Evolutionary conservation across 2,329 filamentous ascomycete species (phyloP).

Genomic region (Immersiporthe knoxdaviesiana): DNA sequence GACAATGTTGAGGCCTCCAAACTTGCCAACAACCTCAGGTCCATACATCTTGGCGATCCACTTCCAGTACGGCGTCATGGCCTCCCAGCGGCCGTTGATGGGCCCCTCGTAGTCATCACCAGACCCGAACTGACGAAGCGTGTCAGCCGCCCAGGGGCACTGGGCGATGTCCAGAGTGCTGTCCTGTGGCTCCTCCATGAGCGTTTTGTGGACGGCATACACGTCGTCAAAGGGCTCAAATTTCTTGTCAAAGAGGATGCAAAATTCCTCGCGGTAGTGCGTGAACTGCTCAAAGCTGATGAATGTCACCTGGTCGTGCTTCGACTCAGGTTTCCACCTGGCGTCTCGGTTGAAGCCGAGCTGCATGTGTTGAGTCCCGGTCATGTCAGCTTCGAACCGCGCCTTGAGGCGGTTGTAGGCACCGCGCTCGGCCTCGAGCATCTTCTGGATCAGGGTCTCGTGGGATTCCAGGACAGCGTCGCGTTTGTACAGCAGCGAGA

Average conservation of each 20-base stretch:
- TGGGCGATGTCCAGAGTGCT: slow-evolving; percentile 35
- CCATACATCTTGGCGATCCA: slow-evolving; percentile 53
- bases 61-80: slow-evolving; percentile 49
- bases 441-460: slow-evolving; percentile 37
- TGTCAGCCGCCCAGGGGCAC: slow-evolving; percentile 32
- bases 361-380: background rate
- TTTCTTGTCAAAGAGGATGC: slow-evolving; percentile 33
- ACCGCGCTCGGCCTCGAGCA: slow-evolving; percentile 41
- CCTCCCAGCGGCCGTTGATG: slow-evolving; percentile 35
- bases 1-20: slow-evolving; percentile 50
- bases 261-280: slow-evolving; percentile 46
- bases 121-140: slow-evolving; percentile 22
- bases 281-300: slow-evolving; percentile 50
- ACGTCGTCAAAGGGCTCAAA: slow-evolving; percentile 33
- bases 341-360: slow-evolving; percentile 27
- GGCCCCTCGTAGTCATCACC: too few relatives aligned
- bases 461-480: slow-evolving; percentile 39
- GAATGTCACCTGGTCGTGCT: slow-evolving; percentile 44
- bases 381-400: slow-evolving; percentile 40
- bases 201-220: slow-evolving; percentile 39
- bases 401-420: slow-evolving; percentile 42
- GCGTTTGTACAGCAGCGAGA: slow-evolving; percentile 46
- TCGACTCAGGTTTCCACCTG: slow-evolving; percentile 38
- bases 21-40: slow-evolving; percentile 47
- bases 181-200: slow-evolving; percentile 42